Conservation (phyloP, 1,284 basidiomycete species). For the Somion occarium region DNA sequence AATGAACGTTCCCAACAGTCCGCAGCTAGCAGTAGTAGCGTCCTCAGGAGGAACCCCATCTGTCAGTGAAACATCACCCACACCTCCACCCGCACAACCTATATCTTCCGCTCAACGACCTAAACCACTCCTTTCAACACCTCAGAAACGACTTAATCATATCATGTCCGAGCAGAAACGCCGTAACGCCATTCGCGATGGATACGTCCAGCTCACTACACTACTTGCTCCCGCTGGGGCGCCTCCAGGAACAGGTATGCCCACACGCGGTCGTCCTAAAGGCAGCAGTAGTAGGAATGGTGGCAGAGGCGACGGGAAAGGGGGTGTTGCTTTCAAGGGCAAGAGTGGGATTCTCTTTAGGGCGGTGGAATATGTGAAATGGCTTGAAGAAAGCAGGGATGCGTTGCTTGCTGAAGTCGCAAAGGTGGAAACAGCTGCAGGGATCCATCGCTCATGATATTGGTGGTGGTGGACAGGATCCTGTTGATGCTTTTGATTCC, state of each 20-base stretch:
- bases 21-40: background rate
- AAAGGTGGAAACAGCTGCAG: constrained; percentile 57
- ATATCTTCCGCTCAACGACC: constrained; percentile 24
- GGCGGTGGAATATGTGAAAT: constrained; percentile 73
- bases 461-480: constrained; percentile 5
- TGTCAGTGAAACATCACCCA: constrained; percentile 5
- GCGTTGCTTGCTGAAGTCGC: constrained; percentile 59
- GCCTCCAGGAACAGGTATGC: constrained; percentile 60
- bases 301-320: constrained; percentile 14
- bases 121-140: constrained; percentile 70
- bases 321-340: constrained; percentile 53
- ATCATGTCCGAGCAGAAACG: constrained; percentile 92
- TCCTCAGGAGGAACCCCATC: background rate
- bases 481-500: background rate
- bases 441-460: constrained; percentile 24
- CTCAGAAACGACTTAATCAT: constrained; percentile 90
- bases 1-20: background rate
- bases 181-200: constrained; percentile 83
- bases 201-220: constrained; percentile 78
- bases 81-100: constrained; percentile 11
- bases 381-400: constrained; percentile 69
- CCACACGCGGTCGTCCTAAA: constrained; percentile 72
- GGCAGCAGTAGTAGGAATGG: constrained; percentile 52
- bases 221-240: constrained; percentile 72
- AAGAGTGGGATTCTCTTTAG: constrained; percentile 80